A percentile compares a stretch with the other conserved stretches of the same genome.
Conservation (phyloP, 2,329 filamentous ascomycete genomes). For the Botrytis fabae region DNA sequence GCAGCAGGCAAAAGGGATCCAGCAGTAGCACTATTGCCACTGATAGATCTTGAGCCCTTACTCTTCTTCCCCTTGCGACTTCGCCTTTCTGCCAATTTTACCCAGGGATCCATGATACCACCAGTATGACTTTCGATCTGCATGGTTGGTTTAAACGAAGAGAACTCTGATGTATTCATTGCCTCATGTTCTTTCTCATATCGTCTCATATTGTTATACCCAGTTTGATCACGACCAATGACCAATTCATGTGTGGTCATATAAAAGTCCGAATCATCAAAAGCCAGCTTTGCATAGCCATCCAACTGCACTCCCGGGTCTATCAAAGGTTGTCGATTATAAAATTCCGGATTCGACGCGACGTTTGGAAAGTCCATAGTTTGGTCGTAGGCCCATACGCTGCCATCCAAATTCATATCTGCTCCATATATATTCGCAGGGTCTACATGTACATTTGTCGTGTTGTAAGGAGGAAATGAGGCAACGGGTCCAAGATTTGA, state of each 20-base stretch:
- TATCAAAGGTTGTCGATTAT: background rate
- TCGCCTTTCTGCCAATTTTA: slow-evolving; percentile 7
- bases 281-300: slow-evolving; percentile 59
- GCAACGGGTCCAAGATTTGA: background rate
- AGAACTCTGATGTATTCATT: slow-evolving; percentile 46
- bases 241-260: slow-evolving; percentile 74
- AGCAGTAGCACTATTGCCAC: slow-evolving; percentile 35
- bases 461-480: background rate
- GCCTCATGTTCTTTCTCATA: slow-evolving; percentile 41
- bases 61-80: slow-evolving; percentile 43
- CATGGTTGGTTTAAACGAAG: slow-evolving; percentile 50
- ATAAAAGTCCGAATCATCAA: slow-evolving; percentile 74
- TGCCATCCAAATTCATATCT: background rate
- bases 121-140: slow-evolving; percentile 69
- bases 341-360: background rate
- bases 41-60: slow-evolving; percentile 47
- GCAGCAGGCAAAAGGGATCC: background rate
- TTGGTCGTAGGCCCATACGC: background rate
- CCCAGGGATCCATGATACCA: slow-evolving; percentile 54
- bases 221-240: slow-evolving; percentile 66
- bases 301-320: slow-evolving; percentile 7
- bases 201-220: background rate
- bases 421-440: background rate
- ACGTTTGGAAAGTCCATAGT: background rate
- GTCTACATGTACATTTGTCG: background rate